Conservation (phyloP, 2,329 filamentous ascomycete species). For the Colletotrichum eleusines region DNA sequence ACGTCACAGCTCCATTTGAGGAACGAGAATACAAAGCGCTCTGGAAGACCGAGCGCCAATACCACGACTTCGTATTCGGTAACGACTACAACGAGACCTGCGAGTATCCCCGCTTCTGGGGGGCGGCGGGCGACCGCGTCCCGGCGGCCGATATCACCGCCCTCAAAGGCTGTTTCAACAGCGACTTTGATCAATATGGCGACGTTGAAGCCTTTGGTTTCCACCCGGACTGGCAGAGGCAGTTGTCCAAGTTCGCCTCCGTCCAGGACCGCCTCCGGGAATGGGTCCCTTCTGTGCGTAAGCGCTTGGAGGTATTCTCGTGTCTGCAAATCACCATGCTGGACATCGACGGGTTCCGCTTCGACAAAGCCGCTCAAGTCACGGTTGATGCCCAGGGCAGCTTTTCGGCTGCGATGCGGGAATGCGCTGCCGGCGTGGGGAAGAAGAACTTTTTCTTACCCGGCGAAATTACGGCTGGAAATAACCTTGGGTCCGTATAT, state of each 20-base stretch:
- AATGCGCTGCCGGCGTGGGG: not conserved
- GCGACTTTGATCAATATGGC: constrained; percentile 74
- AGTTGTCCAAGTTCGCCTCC: constrained; percentile 74
- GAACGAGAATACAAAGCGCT: constrained; percentile 58
- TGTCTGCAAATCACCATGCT: constrained; percentile 72
- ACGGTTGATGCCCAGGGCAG: constrained; percentile 71
- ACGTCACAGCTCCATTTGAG: constrained; percentile 67
- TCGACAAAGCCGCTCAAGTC: constrained; percentile 75
- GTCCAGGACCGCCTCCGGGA: constrained; percentile 76
- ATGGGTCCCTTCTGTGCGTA: constrained; percentile 69
- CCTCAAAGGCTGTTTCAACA: constrained; percentile 73
- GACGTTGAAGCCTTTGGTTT: constrained; percentile 73
- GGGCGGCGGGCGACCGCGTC: not conserved
- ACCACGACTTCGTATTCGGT: not conserved
- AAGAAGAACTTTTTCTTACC: not conserved
- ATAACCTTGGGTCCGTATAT: not conserved
- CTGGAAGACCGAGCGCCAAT: not conserved
- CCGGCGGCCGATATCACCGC: constrained; percentile 35
- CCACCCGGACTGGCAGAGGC: constrained; percentile 72
- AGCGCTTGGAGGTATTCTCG: constrained; percentile 70
- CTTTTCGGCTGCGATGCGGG: constrained; percentile 57
- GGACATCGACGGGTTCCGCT: constrained; percentile 75
- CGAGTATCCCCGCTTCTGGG: not conserved
- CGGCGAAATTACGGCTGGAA: not conserved
- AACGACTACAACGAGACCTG: not conserved